Base-by-base conservation (phyloP, 2,329 filamentous ascomycete genomes). In the Aspergillus bombycis region DNA sequence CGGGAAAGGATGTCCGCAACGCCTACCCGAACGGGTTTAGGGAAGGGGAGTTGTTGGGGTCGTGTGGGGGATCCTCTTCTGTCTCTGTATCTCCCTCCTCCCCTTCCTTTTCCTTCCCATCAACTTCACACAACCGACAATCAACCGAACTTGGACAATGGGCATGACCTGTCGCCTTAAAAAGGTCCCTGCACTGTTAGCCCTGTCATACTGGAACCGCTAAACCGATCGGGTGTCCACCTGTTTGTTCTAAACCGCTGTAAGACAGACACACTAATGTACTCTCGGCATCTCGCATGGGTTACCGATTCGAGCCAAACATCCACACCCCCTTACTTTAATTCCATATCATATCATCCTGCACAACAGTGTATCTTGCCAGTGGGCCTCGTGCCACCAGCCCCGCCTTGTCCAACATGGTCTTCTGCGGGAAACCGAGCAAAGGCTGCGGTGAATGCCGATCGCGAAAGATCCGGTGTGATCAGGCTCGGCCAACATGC, bases 401-500 rank as follows among this genome's bases (percentile, higher is more conserved):
- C 60, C 65, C 63, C 67, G 61, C 65, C 57, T 9, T 41, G 38
- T 53, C 46, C 46, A 63, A 41, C 9, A 82, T 80, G 78, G 78
- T 79, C 10, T 80, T 79, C 63, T 78, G 78, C 65, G 78, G 78
- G 45, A 79, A 79, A 62, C 78, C 80, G 43, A 81, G 80, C 65
- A 81, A 80, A 74, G 78, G 78, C 57, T 82, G 80, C 65, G 75
- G 74, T 48, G 74, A 79, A 62, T 83, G 81, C 63, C 75, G 81
- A 60, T 69, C 75, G 26, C 75, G 78, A 61, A 80, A 81, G 68
- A 80, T 81, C 45, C 80, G 75, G 32, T 90, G 88, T 76, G 87
- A 89, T 74, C 87, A 86, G 72, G 80, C 82, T 54, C 81, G 79
- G 46, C 87, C 88, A 6, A 82, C 85, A 70, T 90, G 88, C 70